Conservation (phyloP, 345 rosid genomes). For the Crucihimalaya himalaica region DNA sequence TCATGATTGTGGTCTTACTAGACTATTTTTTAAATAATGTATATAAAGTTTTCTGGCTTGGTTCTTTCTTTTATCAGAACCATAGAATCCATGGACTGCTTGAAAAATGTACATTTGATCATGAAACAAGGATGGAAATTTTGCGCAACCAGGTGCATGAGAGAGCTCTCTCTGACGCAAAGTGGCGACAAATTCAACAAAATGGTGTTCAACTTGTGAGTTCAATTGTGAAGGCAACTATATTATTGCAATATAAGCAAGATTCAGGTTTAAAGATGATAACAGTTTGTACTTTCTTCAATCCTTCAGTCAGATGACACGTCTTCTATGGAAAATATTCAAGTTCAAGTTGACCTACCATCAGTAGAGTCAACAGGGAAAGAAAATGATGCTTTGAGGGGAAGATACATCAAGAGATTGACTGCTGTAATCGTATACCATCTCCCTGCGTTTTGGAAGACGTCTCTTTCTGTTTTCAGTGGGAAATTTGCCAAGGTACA, state of each 20-base stretch:
- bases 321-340: constrained; percentile 45
- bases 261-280: constrained; percentile 6
- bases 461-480: constrained; percentile 79
- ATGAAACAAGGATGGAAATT: constrained; percentile 80
- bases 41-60: constrained; percentile 21
- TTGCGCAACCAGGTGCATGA: constrained; percentile 66
- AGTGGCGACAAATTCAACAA: constrained; percentile 90
- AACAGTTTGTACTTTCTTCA: constrained; percentile 21
- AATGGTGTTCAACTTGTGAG: constrained; percentile 66
- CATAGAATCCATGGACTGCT: constrained; percentile 89
- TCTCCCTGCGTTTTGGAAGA: constrained; percentile 92
- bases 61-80: constrained; percentile 55
- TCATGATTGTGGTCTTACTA: background rate
- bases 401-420: constrained; percentile 74
- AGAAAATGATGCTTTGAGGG: constrained; percentile 87
- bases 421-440: constrained; percentile 82
- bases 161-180: constrained; percentile 83
- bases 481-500: constrained; percentile 96
- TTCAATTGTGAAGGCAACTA: constrained; percentile 19
- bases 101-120: constrained; percentile 90
- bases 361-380: constrained; percentile 52
- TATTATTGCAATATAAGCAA: background rate
- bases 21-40: background rate
- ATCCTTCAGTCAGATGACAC: constrained; percentile 59
- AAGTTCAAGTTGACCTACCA: constrained; percentile 56